A percentile compares a stretch with the other conserved stretches of the same genome.
These are phyloP conservation scores for Penicillium verhagenii DNA, from an alignment of 495 filamentous ascomycete genomes.

Conservation along the genomic window DNA sequence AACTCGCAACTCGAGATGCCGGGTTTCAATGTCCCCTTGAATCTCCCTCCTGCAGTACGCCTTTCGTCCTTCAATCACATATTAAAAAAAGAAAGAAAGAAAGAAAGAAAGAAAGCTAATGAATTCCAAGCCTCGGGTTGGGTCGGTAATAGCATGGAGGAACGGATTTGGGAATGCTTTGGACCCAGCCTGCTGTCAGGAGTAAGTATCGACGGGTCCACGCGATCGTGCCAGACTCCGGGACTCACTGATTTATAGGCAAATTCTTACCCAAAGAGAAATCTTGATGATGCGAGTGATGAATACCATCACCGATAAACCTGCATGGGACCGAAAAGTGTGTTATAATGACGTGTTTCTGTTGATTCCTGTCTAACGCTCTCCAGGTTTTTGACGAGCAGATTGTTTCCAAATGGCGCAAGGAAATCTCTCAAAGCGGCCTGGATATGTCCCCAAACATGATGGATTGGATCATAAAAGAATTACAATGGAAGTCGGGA, in stretches of 20 bases:
- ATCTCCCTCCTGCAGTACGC: background rate
- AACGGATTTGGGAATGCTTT: background rate
- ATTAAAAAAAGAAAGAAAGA: background rate
- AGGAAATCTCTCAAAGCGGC: constrained; percentile 26
- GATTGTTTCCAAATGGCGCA: constrained; percentile 36
- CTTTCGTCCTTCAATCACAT: background rate
- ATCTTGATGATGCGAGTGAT: constrained; percentile 34
- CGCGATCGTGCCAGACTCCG: background rate
- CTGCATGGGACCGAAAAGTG: constrained; percentile 51
- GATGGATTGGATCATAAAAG: constrained; percentile 51
- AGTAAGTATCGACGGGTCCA: background rate
- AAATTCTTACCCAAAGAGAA: background rate
- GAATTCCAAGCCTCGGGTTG: no score
- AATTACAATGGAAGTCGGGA: constrained; percentile 47
- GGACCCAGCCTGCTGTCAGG: background rate
- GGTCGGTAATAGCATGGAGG: no score
- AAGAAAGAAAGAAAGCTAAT: no score
- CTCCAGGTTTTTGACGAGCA: constrained; percentile 42
- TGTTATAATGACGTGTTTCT: background rate
- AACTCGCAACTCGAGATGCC: background rate
- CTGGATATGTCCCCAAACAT: constrained; percentile 42
- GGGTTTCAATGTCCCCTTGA: background rate
- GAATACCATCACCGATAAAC: constrained; percentile 43
- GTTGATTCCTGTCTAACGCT: background rate
- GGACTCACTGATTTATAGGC: background rate